phyloP scores from a whole-genome alignment of 129 eudicot species.

The Sambucus nigra region DNA sequence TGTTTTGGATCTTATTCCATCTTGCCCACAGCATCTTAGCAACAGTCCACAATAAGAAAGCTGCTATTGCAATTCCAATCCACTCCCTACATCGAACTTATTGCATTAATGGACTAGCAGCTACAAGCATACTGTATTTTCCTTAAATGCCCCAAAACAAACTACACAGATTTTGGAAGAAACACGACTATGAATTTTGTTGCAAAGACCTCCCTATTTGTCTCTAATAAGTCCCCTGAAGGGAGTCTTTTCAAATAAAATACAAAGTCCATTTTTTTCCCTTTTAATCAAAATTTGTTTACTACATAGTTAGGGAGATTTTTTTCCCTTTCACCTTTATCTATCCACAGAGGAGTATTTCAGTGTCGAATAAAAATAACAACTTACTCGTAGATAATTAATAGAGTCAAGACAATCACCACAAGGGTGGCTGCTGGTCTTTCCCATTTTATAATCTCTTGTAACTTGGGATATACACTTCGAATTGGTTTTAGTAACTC shows the following conservation, averaged over 20 bases:
- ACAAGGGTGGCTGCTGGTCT: conserved; percentile 37
- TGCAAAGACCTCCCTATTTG: too few species aligned
- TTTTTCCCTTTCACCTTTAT: too few species aligned
- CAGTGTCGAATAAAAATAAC: background rate
- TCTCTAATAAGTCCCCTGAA: too few species aligned
- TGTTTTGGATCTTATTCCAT: conserved; percentile 24
- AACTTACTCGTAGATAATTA: conserved; percentile 71
- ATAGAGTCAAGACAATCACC: conserved; percentile 28
- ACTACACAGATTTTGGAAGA: too few species aligned
- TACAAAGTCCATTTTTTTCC: too few species aligned
- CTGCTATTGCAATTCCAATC: conserved; percentile 66
- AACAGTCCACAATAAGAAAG: conserved; percentile 45
- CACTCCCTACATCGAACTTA: conserved; percentile 45
- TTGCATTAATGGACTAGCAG: background rate
- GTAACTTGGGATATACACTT: conserved; percentile 36
- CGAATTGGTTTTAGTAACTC: conserved; percentile 56
- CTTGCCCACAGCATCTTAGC: conserved; percentile 50
- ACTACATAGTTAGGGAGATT: too few species aligned
- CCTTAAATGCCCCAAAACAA: too few species aligned
- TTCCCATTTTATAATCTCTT: conserved; percentile 58
- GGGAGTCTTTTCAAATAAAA: too few species aligned
- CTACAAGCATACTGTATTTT: background rate
- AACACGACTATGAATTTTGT: too few species aligned
- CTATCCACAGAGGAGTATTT: too few species aligned
- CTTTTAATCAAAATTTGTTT: too few species aligned